These are phyloP conservation scores for Diplosphaera chodatii DNA, from an alignment of 139 green algal genomes.

Conservation along the genomic window DNA sequence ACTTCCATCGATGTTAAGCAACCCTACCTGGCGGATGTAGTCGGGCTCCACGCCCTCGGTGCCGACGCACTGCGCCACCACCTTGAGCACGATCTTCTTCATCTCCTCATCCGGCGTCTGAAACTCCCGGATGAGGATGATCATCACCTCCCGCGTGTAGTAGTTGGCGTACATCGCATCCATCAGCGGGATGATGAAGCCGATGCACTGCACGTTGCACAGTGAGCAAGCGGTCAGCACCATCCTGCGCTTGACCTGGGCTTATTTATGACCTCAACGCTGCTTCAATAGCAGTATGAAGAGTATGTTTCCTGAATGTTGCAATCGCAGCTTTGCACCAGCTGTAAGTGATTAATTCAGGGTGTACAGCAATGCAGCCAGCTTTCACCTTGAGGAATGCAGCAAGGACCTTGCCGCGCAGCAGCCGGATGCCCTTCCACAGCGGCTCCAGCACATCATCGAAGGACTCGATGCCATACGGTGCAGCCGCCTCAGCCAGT, in stretches of 20 bases:
- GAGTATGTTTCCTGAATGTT: too few species aligned
- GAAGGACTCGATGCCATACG: conserved; percentile 98
- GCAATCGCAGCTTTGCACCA: too few species aligned
- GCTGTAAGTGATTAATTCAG: too few species aligned
- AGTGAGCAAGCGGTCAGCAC: too few species aligned
- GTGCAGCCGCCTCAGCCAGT: conserved; percentile 90
- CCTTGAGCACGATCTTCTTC: conserved; percentile 99
- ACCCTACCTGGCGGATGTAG: conserved; percentile 77
- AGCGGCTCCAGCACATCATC: conserved; percentile 97
- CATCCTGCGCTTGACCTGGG: too few species aligned
- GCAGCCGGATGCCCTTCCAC: conserved; percentile 91
- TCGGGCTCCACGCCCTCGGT: conserved; percentile 94
- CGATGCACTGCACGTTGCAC: conserved; percentile 95
- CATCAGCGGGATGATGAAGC: conserved; percentile 99
- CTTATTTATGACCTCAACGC: too few species aligned
- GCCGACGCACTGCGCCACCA: conserved; percentile 96
- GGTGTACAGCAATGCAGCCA: too few species aligned
- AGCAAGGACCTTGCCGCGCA: conserved; percentile 77
- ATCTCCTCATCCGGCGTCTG: conserved; percentile 98
- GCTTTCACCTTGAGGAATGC: conserved; percentile 2
- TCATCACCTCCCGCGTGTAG: conserved; percentile 97
- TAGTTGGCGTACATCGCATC: conserved; percentile 96
- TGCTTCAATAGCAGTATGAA: too few species aligned
- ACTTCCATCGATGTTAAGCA: too few species aligned
- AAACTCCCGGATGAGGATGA: conserved; percentile 97